These are phyloP conservation scores for Fusarium domesticum DNA, from an alignment of 2,329 filamentous ascomycete genomes.

Conservation along the genomic window DNA sequence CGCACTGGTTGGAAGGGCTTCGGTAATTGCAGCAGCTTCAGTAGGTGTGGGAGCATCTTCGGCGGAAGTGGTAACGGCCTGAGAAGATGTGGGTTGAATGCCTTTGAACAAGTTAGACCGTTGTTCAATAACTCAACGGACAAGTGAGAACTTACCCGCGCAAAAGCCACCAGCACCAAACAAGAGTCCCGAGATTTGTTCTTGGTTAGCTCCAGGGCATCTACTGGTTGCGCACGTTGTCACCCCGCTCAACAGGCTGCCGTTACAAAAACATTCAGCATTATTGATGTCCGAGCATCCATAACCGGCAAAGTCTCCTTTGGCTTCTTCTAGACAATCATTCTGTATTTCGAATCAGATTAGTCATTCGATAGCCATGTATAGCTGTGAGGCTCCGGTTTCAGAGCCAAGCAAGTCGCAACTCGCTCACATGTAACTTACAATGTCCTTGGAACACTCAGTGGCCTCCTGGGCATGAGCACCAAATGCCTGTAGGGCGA, in stretches of 20 bases:
- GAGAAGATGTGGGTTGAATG: slow-evolving; percentile 6
- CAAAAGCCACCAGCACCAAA: not conserved
- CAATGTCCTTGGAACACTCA: slow-evolving; percentile 27
- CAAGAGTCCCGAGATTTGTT: not conserved
- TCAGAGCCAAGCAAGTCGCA: not conserved
- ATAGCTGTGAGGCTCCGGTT: not conserved
- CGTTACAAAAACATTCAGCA: not conserved
- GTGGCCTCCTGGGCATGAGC: slow-evolving; percentile 23
- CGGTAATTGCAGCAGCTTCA: slow-evolving; percentile 1
- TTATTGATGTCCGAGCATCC: not conserved
- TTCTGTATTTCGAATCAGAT: not conserved
- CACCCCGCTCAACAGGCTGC: not conserved
- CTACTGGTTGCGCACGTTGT: not conserved
- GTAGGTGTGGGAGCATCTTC: slow-evolving; percentile 8
- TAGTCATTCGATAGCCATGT: not conserved
- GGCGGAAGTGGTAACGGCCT: slow-evolving; percentile 1
- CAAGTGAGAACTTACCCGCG: not conserved
- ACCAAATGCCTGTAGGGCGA: slow-evolving; percentile 25
- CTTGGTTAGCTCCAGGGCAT: not conserved
- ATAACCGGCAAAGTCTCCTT: not conserved
- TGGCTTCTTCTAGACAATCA: not conserved
- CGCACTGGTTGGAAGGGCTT: slow-evolving; percentile 5
- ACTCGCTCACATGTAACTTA: too few species aligned
- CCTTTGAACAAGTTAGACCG: not conserved
- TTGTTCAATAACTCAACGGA: not conserved